Conservation (phyloP, 306 rosid species). For the Neltuma alba region DNA sequence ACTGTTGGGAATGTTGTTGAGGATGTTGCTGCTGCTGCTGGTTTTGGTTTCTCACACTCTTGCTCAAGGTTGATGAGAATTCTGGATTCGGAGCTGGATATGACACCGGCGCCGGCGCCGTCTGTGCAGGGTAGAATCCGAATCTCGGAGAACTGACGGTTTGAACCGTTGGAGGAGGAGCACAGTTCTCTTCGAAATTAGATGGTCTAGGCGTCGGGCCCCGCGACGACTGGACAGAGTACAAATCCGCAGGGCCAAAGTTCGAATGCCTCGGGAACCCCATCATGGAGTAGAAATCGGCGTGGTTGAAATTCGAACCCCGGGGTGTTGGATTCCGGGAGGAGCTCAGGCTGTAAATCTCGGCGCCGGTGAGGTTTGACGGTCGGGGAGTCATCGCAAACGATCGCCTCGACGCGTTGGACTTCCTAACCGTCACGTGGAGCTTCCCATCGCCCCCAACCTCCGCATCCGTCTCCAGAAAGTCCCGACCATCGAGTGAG, state of each 20-base stretch:
- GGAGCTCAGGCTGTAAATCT: conserved; percentile 90
- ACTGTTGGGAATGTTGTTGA: conserved; percentile 24
- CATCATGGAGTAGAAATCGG: conserved; percentile 93
- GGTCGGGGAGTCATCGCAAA: conserved; percentile 87
- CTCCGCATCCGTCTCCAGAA: conserved; percentile 90
- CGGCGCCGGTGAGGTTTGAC: conserved; percentile 93
- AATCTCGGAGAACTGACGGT: conserved; percentile 52
- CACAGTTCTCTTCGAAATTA: conserved; percentile 74
- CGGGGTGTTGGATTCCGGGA: conserved; percentile 92
- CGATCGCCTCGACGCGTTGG: conserved; percentile 80
- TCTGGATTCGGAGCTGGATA: conserved; percentile 95
- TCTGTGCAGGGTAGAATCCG: conserved; percentile 68
- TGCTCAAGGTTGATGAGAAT: conserved; percentile 55
- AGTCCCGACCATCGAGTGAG: conserved; percentile 89
- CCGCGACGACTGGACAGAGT: conserved; percentile 82
- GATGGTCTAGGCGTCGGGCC: conserved; percentile 92
- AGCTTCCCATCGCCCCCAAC: conserved; percentile 93
- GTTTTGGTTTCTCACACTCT: conserved; percentile 47
- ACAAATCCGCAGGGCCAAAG: conserved; percentile 70
- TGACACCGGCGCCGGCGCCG: conserved; percentile 34
- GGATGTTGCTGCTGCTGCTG: conserved; percentile 28
- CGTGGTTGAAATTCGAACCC: conserved; percentile 86
- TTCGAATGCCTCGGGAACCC: conserved; percentile 80
- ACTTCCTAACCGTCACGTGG: conserved; percentile 85
- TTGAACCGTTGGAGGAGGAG: conserved; percentile 37